A percentile compares a stretch with the other conserved stretches of the same genome.
Conservation (phyloP, 495 filamentous ascomycete species). For the Trichocladium antarcticum region DNA sequence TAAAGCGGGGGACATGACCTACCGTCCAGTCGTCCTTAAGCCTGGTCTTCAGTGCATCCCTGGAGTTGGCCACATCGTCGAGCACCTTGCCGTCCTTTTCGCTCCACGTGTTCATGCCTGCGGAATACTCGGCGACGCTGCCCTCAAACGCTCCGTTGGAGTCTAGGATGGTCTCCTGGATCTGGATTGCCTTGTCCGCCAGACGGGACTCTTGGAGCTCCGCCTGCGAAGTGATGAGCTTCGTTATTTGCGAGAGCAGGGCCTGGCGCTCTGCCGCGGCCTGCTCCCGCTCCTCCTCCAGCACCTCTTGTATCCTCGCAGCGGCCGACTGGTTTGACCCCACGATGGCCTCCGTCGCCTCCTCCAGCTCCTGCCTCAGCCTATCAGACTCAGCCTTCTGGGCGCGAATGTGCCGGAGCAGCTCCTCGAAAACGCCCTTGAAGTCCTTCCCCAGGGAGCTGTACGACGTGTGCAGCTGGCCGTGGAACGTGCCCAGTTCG, state of each 20-base stretch:
- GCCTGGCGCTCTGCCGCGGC: slow-evolving; percentile 62
- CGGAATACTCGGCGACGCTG: slow-evolving; percentile 51
- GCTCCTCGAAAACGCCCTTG: slow-evolving; percentile 69
- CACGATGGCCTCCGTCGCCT: slow-evolving; percentile 53
- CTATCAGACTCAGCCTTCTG: slow-evolving; percentile 68
- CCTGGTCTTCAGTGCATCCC: slow-evolving; percentile 64
- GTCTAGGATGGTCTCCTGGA: slow-evolving; percentile 51
- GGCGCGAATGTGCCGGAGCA: slow-evolving; percentile 58
- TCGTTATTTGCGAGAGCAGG: slow-evolving; percentile 64
- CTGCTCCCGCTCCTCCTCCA: slow-evolving; percentile 64
- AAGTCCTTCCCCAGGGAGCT: slow-evolving; percentile 81
- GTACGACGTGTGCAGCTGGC: slow-evolving; percentile 75
- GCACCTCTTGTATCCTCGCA: slow-evolving; percentile 52
- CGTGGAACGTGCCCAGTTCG: slow-evolving; percentile 73
- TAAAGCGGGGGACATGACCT: slow-evolving; percentile 22
- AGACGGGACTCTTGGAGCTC: slow-evolving; percentile 65
- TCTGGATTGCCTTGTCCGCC: slow-evolving; percentile 44
- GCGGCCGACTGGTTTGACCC: slow-evolving; percentile 56
- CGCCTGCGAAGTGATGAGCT: slow-evolving; percentile 60
- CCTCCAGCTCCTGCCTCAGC: slow-evolving; percentile 56
- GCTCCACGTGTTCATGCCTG: slow-evolving; percentile 67
- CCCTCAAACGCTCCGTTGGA: slow-evolving; percentile 53
- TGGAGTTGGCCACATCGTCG: slow-evolving; percentile 56
- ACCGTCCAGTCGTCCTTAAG: slow-evolving; percentile 84
- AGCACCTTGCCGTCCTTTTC: slow-evolving; percentile 56